These are phyloP conservation scores for Inosperma sp. DNA, from an alignment of 768 basidiomycete genomes.

Conservation along the genomic window DNA sequence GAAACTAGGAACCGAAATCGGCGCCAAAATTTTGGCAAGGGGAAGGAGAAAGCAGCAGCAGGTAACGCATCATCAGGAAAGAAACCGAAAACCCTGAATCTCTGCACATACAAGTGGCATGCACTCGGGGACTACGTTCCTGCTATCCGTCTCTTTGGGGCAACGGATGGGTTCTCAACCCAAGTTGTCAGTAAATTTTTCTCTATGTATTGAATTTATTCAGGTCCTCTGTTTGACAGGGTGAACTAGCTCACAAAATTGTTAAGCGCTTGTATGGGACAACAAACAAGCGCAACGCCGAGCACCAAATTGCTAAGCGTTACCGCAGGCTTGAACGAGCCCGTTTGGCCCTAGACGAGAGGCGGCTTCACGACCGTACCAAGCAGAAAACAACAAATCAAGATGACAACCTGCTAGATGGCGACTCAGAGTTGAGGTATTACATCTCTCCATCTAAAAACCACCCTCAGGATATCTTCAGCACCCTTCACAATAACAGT, in stretches of 20 bases:
- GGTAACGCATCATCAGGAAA: neutral
- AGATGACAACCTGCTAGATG: neutral
- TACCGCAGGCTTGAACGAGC: neutral
- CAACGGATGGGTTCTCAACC: slow-evolving; percentile 34
- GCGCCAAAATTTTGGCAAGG: too few species aligned
- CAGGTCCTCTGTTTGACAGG: neutral
- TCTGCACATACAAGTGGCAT: too few species aligned
- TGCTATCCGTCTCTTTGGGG: slow-evolving; percentile 24
- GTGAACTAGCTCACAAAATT: too few species aligned
- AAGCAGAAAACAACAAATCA: neutral
- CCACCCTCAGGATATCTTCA: neutral
- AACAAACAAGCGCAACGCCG: too few species aligned
- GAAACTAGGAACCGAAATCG: slow-evolving; percentile 30
- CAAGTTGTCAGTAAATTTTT: slow-evolving; percentile 27
- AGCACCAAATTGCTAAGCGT: too few species aligned
- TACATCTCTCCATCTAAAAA: neutral
- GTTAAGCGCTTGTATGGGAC: too few species aligned
- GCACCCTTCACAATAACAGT: neutral
- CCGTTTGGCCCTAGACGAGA: neutral
- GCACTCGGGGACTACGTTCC: slow-evolving; percentile 30
- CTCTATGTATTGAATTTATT: slow-evolving; percentile 12
- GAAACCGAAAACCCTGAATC: slow-evolving; percentile 19
- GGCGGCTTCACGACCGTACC: neutral
- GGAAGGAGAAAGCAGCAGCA: too few species aligned
- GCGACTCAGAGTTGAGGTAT: neutral